Evolutionary conservation across 75 land plant genomes (phyloP), one percentile per base, ranked within the genome.

Genomic region (Selaginella tamariscina): DNA sequence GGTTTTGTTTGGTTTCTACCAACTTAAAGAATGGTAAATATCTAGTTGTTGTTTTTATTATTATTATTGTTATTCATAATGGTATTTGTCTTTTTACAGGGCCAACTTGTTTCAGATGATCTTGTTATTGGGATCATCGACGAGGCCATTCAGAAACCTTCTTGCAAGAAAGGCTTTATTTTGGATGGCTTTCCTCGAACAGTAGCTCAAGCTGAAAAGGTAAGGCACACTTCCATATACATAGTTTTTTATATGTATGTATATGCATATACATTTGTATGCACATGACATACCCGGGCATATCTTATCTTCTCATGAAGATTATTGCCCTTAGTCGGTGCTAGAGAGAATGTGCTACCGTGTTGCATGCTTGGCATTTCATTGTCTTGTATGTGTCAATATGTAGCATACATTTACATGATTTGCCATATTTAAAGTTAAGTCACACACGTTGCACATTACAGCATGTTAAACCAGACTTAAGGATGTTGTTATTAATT

Each of bases 121-220:
- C 72, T 93, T 75, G 98, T 93, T 31, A 88, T 93, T 62, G 98
- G 98, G 21, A 93, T 93, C 32, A 93, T 93, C 32, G 86, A 93
- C 73, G 98, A 93, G 64, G 98, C 98, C 22, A 59, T 93, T 24
- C 82, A 89, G 68, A 85, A 87, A 64, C 96, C 98, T 27, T 93
- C 98, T 49, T 93, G 98, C 73, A 69, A 83, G 67, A 93, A 89
- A 65, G 98, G 98, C 24, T 93, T 93, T 68, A 93, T 93, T 68
- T 83, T 93, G 62, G 98, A 93, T 75, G 98, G 96, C 2, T 93
- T 93, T 66, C 98, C 98, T 1, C 86, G 98, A 54, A 93, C 98
- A 21, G 98, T 85, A 15, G 81, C 67, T 30, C 96, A 93, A 79
- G 98, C 98, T 55, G 73, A 93, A 75, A 89, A 93, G 91, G 96